Evolutionary conservation across 1,139 yeast genomes (phyloP).

Genomic region (Zygoascus meyerae): DNA sequence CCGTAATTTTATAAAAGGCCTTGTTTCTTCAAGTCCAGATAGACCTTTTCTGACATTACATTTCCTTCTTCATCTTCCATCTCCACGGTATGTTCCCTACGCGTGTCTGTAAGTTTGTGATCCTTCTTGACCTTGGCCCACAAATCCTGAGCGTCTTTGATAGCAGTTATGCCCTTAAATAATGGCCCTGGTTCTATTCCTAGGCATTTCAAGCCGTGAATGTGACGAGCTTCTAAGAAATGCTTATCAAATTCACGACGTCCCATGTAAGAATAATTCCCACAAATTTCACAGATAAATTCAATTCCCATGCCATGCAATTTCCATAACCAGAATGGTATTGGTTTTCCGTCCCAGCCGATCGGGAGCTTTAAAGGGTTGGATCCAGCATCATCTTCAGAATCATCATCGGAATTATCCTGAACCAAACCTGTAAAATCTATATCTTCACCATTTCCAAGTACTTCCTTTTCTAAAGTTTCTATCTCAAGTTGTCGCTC

Average conservation of each 20-base stretch:
- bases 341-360: conserved; percentile 87
- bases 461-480: conserved; percentile 39
- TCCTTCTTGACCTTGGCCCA: conserved; percentile 47
- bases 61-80: conserved; percentile 92
- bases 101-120: conserved; percentile 38
- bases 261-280: conserved; percentile 69
- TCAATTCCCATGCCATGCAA: conserved; percentile 75
- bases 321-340: conserved; percentile 90
- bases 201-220: conserved; percentile 64
- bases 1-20: conserved; percentile 49
- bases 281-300: conserved; percentile 82
- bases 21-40: conserved; percentile 77
- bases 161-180: conserved; percentile 61
- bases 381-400: conserved; percentile 24
- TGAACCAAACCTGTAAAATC: conserved; percentile 25
- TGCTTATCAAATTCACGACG: conserved; percentile 67
- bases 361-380: conserved; percentile 60
- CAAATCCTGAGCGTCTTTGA: conserved; percentile 60
- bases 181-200: conserved; percentile 55
- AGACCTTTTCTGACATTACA: conserved; percentile 79
- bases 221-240: conserved; percentile 63
- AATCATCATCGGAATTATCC: conserved; percentile 24
- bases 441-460: conserved; percentile 24
- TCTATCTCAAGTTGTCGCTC: conserved; percentile 56
- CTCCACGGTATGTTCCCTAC: conserved; percentile 58